Evolutionary conservation across 1,284 basidiomycete species (phyloP).

Genomic region (Ceratorhiza oryzae-sativae): DNA sequence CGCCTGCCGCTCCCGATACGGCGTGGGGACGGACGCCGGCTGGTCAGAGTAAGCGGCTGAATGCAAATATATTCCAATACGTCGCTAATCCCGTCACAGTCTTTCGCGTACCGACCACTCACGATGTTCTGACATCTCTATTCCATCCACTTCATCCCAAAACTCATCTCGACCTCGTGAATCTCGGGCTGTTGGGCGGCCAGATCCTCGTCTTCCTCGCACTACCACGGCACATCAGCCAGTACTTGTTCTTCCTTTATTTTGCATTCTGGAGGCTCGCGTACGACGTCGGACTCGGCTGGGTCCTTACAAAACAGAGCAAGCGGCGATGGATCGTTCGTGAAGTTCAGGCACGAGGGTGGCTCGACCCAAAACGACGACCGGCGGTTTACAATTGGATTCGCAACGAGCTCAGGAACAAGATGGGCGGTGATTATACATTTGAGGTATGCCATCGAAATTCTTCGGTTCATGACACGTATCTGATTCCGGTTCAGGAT

Average conservation of each 20-base stretch:
- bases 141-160: slow-evolving; percentile 90
- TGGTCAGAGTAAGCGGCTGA: slow-evolving; percentile 5
- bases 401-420: slow-evolving; percentile 82
- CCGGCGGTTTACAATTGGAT: slow-evolving; percentile 82
- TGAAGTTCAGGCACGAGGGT: slow-evolving; percentile 79
- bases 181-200: slow-evolving; percentile 75
- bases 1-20: neutral
- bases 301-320: slow-evolving; percentile 92
- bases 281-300: slow-evolving; percentile 94
- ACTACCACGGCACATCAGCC: slow-evolving; percentile 64
- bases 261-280: slow-evolving; percentile 93
- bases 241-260: slow-evolving; percentile 79
- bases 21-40: slow-evolving; percentile 29
- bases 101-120: slow-evolving; percentile 93
- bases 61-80: neutral
- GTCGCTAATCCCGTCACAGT: slow-evolving; percentile 60
- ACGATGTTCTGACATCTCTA: slow-evolving; percentile 91
- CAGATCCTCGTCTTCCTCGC: slow-evolving; percentile 82
- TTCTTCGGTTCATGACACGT: no score
- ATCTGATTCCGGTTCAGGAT: slow-evolving; percentile 56
- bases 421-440: slow-evolving; percentile 94
- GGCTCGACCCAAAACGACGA: slow-evolving; percentile 79
- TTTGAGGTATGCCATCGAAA: slow-evolving; percentile 72
- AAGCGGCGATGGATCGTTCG: slow-evolving; percentile 93
- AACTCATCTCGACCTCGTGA: slow-evolving; percentile 90